phyloP scores from a whole-genome alignment of 805 yeast species.

The Kazachstania africana region DNA sequence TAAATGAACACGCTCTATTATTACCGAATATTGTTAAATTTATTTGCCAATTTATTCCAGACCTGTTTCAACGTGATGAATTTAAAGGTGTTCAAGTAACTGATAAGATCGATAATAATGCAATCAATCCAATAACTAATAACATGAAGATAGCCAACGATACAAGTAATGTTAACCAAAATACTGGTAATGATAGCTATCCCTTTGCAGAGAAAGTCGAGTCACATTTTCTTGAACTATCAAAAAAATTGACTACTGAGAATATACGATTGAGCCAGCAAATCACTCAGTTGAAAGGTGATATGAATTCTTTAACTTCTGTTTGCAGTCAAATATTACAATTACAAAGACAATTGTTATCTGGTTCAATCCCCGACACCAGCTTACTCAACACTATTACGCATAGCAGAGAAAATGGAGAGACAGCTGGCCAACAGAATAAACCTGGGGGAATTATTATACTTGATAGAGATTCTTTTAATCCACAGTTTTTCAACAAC shows the following conservation, averaged over 20 bases:
- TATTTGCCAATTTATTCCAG: conserved; percentile 21
- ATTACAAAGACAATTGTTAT: conserved; percentile 13
- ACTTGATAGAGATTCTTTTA: conserved; percentile 16
- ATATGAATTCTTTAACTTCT: conserved; percentile 15
- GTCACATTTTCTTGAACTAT: conserved; percentile 15
- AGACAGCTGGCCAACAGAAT: neutral
- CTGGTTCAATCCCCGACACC: conserved; percentile 4
- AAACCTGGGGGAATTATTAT: conserved; percentile 9
- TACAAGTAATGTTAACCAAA: neutral
- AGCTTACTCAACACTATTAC: conserved; percentile 1
- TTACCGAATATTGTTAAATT: conserved; percentile 21
- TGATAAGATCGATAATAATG: neutral
- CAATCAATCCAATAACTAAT: neutral
- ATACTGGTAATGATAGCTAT: conserved; percentile 1
- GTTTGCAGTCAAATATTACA: conserved; percentile 21
- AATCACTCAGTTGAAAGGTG: conserved; percentile 18
- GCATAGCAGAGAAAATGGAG: neutral
- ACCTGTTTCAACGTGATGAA: conserved; percentile 14
- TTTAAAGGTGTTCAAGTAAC: conserved; percentile 7
- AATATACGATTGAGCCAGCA: conserved; percentile 23
- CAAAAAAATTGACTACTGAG: conserved; percentile 21
- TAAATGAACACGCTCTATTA: conserved; percentile 14
- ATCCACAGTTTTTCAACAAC: conserved; percentile 11
- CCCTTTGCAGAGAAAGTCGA: conserved; percentile 6
- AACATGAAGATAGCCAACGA: neutral